Evolutionary conservation across 257 asterid genomes (phyloP).

Genomic region (Jasminum sambac): DNA sequence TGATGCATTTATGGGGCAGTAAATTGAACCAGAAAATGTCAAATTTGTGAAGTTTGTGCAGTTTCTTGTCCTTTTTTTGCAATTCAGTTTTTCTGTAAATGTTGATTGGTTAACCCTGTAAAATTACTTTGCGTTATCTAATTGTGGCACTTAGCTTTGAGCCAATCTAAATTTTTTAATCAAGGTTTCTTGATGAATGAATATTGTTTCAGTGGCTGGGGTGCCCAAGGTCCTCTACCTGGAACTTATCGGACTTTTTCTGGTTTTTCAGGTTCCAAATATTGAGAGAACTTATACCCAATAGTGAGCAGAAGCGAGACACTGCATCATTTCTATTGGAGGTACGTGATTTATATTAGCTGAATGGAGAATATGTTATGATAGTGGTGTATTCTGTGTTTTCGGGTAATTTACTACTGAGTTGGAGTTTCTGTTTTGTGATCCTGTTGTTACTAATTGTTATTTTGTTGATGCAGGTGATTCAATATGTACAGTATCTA

Average conservation of each 20-base stretch:
- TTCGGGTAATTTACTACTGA: not conserved
- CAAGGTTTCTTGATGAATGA: not conserved
- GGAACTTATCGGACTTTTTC: constrained; percentile 3
- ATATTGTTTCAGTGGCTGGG: not conserved
- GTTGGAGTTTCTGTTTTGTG: constrained; percentile 1
- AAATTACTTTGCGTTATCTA: not conserved
- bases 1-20: too few relatives aligned
- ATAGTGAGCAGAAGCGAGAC: constrained; percentile 86
- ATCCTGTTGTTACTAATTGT: constrained; percentile 20
- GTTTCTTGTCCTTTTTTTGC: not conserved
- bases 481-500: constrained; percentile 74
- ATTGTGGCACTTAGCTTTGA: not conserved
- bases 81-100: not conserved
- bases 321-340: constrained; percentile 85
- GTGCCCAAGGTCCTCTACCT: not conserved
- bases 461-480: constrained; percentile 60
- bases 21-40: too few relatives aligned
- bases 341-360: constrained; percentile 39
- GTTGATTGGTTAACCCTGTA: not conserved
- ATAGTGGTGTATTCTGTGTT: not conserved
- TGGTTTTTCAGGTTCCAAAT: constrained; percentile 64
- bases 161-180: not conserved
- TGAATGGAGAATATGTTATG: not conserved
- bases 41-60: not conserved
- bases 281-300: constrained; percentile 84